phyloP scores from a whole-genome alignment of 2,329 filamentous ascomycete genomes.

The Myriosclerotinia curreyana region DNA sequence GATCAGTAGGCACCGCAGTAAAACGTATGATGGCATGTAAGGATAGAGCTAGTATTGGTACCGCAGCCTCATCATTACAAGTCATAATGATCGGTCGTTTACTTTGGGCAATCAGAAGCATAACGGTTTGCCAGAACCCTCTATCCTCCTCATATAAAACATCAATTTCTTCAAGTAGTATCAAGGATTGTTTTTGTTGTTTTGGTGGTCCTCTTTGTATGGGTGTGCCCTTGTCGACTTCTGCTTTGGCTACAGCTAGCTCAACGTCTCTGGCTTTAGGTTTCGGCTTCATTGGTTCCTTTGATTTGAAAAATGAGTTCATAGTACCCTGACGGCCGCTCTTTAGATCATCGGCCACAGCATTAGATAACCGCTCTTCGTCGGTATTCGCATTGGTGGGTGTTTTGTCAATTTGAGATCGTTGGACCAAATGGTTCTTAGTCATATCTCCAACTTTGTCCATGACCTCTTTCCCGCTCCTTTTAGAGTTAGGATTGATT shows the following conservation, averaged over 20 bases:
- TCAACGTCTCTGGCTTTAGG: slow-evolving; percentile 33
- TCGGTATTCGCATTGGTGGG: slow-evolving; percentile 37
- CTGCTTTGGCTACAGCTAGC: slow-evolving; percentile 31
- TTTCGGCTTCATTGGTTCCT: slow-evolving; percentile 39
- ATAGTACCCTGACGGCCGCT: slow-evolving; percentile 75
- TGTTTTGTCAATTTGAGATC: slow-evolving; percentile 41
- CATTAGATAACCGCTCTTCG: slow-evolving; percentile 42
- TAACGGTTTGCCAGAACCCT: slow-evolving; percentile 85
- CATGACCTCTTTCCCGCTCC: slow-evolving; percentile 84
- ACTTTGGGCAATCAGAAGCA: slow-evolving; percentile 73
- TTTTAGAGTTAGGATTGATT: slow-evolving; percentile 78
- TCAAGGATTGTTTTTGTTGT: slow-evolving; percentile 85
- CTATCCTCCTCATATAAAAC: slow-evolving; percentile 93
- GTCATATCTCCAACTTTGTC: slow-evolving; percentile 97
- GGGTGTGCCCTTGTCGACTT: slow-evolving; percentile 12
- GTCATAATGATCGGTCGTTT: slow-evolving; percentile 93
- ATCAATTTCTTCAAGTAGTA: slow-evolving; percentile 91
- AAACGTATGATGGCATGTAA: slow-evolving; percentile 84
- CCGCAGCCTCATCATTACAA: slow-evolving; percentile 84
- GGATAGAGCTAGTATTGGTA: slow-evolving; percentile 72
- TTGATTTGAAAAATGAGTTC: slow-evolving; percentile 73
- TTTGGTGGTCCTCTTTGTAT: slow-evolving; percentile 29
- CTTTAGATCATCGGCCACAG: slow-evolving; percentile 56
- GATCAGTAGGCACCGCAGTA: slow-evolving; percentile 58
- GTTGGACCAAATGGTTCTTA: slow-evolving; percentile 82